Percentiles rank a stretch among this genome's conserved stretches.
Evolutionary conservation across 345 rosid species (phyloP).

Genomic region (Cardamine chenopodiifolia): DNA sequence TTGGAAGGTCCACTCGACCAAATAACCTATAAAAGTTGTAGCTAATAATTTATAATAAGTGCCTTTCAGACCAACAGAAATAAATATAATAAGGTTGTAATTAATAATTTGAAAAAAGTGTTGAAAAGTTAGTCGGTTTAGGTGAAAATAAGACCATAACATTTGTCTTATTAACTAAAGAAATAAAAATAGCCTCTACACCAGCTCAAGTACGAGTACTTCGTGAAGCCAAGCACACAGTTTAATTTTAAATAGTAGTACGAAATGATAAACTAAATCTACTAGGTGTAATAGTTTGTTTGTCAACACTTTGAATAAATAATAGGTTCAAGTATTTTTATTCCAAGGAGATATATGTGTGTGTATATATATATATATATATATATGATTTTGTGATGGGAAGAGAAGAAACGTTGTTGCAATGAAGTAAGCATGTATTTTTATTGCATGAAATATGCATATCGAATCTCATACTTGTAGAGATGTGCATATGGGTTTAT

Average conservation of each 20-base stretch:
- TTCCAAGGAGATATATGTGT: too few species aligned
- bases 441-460: not conserved
- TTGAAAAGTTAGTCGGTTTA: conserved; percentile 27
- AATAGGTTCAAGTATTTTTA: not conserved
- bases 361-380: too few species aligned
- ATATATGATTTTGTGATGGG: not conserved
- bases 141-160: conserved; percentile 14
- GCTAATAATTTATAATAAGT: not conserved
- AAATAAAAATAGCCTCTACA: conserved; percentile 8
- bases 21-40: conserved; percentile 11
- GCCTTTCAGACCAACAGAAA: not conserved
- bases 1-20: conserved; percentile 41
- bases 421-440: conserved; percentile 13
- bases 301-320: not conserved
- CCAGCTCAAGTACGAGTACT: not conserved
- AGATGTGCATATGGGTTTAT: not conserved
- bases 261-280: not conserved
- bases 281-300: not conserved
- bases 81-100: not conserved
- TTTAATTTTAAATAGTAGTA: not conserved
- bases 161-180: conserved; percentile 34
- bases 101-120: not conserved
- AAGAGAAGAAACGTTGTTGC: not conserved
- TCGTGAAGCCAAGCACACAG: not conserved
- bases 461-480: not conserved